Evolutionary conservation across 345 rosid species (phyloP).

Genomic region (Dovyalis caffra): DNA sequence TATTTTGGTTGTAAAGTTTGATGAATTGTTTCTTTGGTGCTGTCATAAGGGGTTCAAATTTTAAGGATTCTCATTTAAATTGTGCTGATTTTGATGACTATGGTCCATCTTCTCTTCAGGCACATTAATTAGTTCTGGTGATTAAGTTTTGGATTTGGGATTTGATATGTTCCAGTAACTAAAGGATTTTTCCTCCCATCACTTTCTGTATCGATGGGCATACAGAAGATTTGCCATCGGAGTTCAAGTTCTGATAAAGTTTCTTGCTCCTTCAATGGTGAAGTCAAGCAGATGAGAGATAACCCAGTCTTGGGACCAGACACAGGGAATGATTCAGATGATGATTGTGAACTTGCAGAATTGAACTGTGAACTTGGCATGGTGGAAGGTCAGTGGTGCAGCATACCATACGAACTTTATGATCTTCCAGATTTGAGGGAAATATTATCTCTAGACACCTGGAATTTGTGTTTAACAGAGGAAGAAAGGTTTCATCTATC

Average conservation of each 20-base stretch:
- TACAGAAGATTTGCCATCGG: constrained; percentile 34
- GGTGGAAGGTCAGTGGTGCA: constrained; percentile 55
- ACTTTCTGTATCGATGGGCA: constrained; percentile 34
- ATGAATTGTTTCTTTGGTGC: background rate
- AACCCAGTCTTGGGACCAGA: constrained; percentile 27
- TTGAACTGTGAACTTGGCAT: constrained; percentile 48
- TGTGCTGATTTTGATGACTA: constrained; percentile 12
- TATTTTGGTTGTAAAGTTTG: background rate
- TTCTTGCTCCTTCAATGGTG: constrained; percentile 17
- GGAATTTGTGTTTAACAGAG: constrained; percentile 62
- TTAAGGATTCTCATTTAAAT: background rate
- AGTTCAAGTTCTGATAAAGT: constrained; percentile 17
- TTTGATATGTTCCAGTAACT: constrained; percentile 19
- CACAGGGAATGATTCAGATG: constrained; percentile 45
- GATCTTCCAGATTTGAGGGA: constrained; percentile 60
- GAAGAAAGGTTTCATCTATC: constrained; percentile 59
- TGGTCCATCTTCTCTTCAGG: constrained; percentile 24
- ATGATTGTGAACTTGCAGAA: constrained; percentile 38
- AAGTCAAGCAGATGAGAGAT: constrained; percentile 31
- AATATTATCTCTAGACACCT: constrained; percentile 54
- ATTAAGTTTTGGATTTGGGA: constrained; percentile 5
- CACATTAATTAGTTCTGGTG: constrained; percentile 13
- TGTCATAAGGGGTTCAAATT: background rate
- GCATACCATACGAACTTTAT: constrained; percentile 59
- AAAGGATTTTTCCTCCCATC: constrained; percentile 5